Percentiles rank a stretch among this genome's conserved stretches.
Conservation (phyloP, 1,284 basidiomycete species). For the Abortiporus biennis region DNA sequence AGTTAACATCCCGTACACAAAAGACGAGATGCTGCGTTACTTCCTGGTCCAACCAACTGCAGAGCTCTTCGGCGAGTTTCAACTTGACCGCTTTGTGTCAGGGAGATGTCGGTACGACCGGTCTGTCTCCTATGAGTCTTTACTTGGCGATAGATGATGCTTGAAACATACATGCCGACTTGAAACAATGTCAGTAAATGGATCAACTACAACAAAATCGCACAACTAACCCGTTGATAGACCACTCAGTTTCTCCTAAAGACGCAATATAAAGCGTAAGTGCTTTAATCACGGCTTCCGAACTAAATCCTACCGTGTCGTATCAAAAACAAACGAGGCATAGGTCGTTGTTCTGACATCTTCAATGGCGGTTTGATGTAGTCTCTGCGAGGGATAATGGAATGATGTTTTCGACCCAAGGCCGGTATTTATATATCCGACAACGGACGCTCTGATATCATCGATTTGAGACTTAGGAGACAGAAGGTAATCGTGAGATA, state of each 20-base stretch:
- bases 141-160: background rate
- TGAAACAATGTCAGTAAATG: constrained; percentile 11
- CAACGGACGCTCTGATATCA: background rate
- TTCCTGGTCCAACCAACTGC: constrained; percentile 68
- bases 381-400: too few species aligned
- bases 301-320: constrained; percentile 54
- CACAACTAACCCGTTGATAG: constrained; percentile 75
- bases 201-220: too few species aligned
- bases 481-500: constrained; percentile 2
- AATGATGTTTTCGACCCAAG: background rate
- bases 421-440: background rate
- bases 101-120: constrained; percentile 81
- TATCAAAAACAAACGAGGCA: constrained; percentile 72
- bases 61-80: constrained; percentile 64
- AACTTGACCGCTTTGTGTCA: constrained; percentile 77
- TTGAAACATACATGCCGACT: constrained; percentile 66
- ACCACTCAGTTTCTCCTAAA: constrained; percentile 91
- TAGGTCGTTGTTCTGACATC: constrained; percentile 34
- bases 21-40: constrained; percentile 38
- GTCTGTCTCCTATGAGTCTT: constrained; percentile 47
- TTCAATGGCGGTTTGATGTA: too few species aligned
- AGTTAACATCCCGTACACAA: constrained; percentile 8
- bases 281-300: background rate
- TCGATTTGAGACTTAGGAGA: constrained; percentile 1
- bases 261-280: background rate